A percentile compares a stretch with the other conserved stretches of the same genome.
Evolutionary conservation across 176 grass and related monocot genomes (phyloP).

Genomic region (Miscanthus lutarioriparius): DNA sequence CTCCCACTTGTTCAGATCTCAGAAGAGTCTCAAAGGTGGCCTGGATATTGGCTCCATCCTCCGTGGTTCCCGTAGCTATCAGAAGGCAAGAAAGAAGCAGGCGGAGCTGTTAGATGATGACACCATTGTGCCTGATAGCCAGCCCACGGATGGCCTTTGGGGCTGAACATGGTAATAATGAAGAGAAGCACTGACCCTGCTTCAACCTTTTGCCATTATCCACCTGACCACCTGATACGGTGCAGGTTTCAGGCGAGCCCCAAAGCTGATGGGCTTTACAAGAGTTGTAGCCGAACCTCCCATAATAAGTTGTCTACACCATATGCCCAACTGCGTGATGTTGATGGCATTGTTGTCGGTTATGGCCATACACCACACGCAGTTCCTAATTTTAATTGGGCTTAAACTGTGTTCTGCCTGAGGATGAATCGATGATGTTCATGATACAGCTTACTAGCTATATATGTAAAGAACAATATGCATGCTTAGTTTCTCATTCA

Average conservation of each 20-base stretch:
- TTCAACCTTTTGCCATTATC: neutral
- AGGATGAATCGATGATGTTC: neutral
- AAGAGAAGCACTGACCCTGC: neutral
- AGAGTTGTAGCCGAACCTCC: neutral
- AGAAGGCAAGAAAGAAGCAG: conserved; percentile 63
- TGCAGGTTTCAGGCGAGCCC: neutral
- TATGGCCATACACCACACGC: neutral
- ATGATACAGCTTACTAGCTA: neutral
- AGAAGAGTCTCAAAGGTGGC: conserved; percentile 37
- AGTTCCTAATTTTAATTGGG: neutral
- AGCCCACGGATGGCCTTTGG: conserved; percentile 44
- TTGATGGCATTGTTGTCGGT: conserved; percentile 6
- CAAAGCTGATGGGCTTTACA: neutral
- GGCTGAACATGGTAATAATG: conserved; percentile 17
- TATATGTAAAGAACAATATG: neutral
- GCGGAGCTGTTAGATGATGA: conserved; percentile 58
- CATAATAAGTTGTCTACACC: neutral
- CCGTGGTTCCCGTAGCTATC: conserved; percentile 71
- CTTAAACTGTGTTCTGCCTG: neutral
- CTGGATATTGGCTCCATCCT: conserved; percentile 59
- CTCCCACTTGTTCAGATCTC: conserved; percentile 58
- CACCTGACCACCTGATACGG: neutral
- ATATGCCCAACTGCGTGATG: neutral
- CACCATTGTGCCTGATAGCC: conserved; percentile 56
- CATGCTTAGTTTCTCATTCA: neutral